Evolutionary conservation across 1,284 basidiomycete species (phyloP), one percentile per base, ranked within the genome.

Genomic region (Pyrrhoderma noxium): DNA sequence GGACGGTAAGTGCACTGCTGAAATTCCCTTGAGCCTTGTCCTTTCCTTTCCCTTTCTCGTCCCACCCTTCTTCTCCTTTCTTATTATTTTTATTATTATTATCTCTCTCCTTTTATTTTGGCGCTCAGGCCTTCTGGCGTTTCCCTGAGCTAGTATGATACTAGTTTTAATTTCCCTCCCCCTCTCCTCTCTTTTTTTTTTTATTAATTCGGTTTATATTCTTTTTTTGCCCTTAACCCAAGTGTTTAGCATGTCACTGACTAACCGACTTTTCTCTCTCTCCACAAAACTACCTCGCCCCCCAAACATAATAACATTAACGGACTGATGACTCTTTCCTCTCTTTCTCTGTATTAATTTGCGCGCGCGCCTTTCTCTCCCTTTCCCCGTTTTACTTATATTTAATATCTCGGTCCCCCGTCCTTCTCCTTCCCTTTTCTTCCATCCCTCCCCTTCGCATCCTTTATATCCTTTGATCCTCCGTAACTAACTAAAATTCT

Each of bases 1-100:
- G 87, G 86, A 63, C 70, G 85, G 86, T 87, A 51, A 57, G 82
- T n/a, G n/a, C n/a, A n/a, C n/a, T n/a, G n/a, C n/a, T n/a, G n/a
- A n/a, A n/a, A n/a, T 74, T 18, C 13, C 42, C 51, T 40, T 42
- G 43, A 19, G 21, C 37, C 47, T 19, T 45, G 22, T 39, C 34
- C n/a, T 41, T 41, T 43, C 27, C 38, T n/a, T 35, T 27, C 19
- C 3, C 21, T 21, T 38, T 45, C 43, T 40, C 21, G 16, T 46
- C 35, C 7, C 14, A 5, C 7, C 8, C 14, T 31, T 11, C 7
- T 31, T n/a, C n/a, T n/a, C n/a, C n/a, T n/a, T n/a, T n/a, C n/a
- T n/a, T n/a, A 38, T n/a, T 7, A 16, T 7, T 16, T 23, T 14
- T 19, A 27, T 36, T 31, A 22, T 38, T 27, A 25, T 13, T 21